These are phyloP conservation scores for Aschersonia sp. DNA, from an alignment of 2,329 filamentous ascomycete genomes.

Conservation along the genomic window DNA sequence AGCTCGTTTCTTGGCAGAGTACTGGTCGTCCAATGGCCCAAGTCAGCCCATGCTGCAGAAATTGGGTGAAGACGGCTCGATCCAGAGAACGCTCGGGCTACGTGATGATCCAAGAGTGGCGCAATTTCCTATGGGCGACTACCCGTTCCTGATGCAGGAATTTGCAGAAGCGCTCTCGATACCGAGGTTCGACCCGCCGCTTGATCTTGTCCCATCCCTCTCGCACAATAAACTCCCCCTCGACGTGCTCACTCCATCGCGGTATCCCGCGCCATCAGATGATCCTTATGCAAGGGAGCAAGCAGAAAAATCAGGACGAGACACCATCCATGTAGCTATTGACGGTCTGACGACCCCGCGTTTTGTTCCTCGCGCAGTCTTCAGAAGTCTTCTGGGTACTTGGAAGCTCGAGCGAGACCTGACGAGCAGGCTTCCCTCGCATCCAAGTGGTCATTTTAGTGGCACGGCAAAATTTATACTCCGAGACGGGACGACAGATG, in stretches of 20 bases:
- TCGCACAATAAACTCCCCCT: conserved; percentile 28
- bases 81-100: conserved; percentile 32
- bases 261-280: conserved; percentile 29
- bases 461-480: conserved; percentile 53
- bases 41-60: conserved; percentile 21
- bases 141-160: conserved; percentile 60
- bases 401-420: conserved; percentile 52
- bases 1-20: conserved; percentile 48
- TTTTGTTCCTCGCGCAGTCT: conserved; percentile 53
- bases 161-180: conserved; percentile 47
- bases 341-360: conserved; percentile 26
- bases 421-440: conserved; percentile 34
- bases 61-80: conserved; percentile 27
- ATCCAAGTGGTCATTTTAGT: conserved; percentile 49
- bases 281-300: conserved; percentile 22
- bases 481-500: conserved; percentile 41
- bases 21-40: conserved; percentile 35
- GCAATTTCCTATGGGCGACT: conserved; percentile 79
- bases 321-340: conserved; percentile 27
- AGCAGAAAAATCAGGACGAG: conserved; percentile 26
- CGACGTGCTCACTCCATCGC: conserved; percentile 40
- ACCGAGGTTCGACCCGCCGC: conserved; percentile 18
- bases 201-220: conserved; percentile 14
- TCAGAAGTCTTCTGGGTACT: conserved; percentile 53
- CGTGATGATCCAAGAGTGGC: conserved; percentile 35